These are phyloP conservation scores for Bryum argenteum DNA, from an alignment of 225 moss, liverwort and hornwort genomes.

Conservation along the genomic window DNA sequence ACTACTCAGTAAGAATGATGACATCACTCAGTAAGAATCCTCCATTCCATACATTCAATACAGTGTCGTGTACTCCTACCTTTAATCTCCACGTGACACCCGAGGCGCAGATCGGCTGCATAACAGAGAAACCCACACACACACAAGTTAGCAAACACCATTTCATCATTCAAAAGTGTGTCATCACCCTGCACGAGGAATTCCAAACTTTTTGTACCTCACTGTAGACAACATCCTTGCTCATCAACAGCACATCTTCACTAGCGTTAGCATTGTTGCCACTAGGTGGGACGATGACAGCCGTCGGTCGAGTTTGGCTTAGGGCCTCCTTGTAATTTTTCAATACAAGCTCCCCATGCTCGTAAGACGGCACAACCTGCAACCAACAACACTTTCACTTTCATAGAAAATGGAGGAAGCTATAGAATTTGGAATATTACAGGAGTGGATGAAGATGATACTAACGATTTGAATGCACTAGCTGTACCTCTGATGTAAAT, in stretches of 20 bases:
- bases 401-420: no score
- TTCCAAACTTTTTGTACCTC: constrained; percentile 35
- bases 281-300: constrained; percentile 23
- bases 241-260: constrained; percentile 42
- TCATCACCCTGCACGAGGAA: no score
- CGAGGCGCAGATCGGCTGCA: constrained; percentile 57
- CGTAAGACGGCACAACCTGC: constrained; percentile 66
- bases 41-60: no score
- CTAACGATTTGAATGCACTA: no score
- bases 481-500: constrained; percentile 57
- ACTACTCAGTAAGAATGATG: neutral
- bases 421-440: no score
- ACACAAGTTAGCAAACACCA: neutral
- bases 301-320: constrained; percentile 50
- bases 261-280: constrained; percentile 34
- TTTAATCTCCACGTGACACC: constrained; percentile 68
- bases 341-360: constrained; percentile 59
- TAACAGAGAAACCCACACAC: constrained; percentile 10
- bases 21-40: neutral
- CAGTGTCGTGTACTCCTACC: constrained; percentile 30
- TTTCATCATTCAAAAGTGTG: no score
- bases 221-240: constrained; percentile 60
- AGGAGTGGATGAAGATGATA: no score
- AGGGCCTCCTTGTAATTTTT: constrained; percentile 55
- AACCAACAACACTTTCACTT: neutral